Base-by-base conservation (phyloP, 2,329 filamentous ascomycete species). In the Xylariaceae sp. region DNA sequence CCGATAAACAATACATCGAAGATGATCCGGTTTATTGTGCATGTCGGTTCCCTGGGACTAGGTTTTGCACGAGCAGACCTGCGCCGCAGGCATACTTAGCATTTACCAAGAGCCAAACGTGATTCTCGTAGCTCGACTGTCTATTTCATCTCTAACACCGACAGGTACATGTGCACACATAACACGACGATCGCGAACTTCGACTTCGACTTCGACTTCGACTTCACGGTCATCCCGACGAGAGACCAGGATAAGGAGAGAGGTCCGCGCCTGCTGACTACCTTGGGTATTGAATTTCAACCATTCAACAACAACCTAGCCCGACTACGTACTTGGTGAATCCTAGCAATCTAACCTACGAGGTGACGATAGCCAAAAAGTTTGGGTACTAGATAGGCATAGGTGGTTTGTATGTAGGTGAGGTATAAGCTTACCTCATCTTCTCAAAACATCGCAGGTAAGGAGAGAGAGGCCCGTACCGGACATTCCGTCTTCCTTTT, bases 341-440 rank as follows among this genome's bases (percentile, higher is more conserved):
- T n/a, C n/a, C n/a, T n/a, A n/a, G n/a, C n/a, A n/a, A n/a, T 24
- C 8, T 17, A n/a, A 24, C 28, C 14, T 14, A 14, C 12, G 14
- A 17, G 46, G 29, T 14, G 47, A 45, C 21, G 31, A 34, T 39
- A 26, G 43, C 41, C 29, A 52, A 53, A 41, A 34, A 39, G 21
- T 33, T 39, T 21, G 17, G 40, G 39, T 45, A 12, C 24, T 34
- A 24, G 34, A 33, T 41, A 33, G 33, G 47, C 8, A 14, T 26
- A 39, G 16, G 11, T 24, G 24, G 23, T 36, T 6, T 14, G 33
- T 31, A 31, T 31, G 33, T 36, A 36, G 16, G 23, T 23, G 44
- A 39, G 56, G 56, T 56, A 61, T 61, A 61, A 61, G 59, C 59
- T 61, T 59, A 61, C 55, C 56, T 61, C 59, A 61, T 59, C 49